Conservation (phyloP, 257 asterid species). For the Rehmannia glutinosa region DNA sequence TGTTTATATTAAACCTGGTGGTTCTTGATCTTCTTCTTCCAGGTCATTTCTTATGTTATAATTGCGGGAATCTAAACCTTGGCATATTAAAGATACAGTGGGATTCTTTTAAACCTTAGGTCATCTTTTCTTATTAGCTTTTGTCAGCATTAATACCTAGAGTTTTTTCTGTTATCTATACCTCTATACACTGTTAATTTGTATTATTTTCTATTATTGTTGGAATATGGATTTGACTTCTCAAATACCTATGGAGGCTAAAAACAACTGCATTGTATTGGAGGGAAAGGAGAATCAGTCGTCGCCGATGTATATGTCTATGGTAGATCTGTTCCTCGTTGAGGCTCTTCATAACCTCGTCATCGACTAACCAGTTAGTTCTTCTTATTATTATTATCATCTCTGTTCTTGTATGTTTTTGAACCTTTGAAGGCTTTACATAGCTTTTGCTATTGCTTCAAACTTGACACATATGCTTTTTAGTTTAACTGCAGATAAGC, state of each 20-base stretch:
- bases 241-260: constrained; percentile 16
- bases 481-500: neutral
- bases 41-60: too few species aligned
- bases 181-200: neutral
- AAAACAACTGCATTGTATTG: constrained; percentile 14
- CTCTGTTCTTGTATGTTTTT: too few species aligned
- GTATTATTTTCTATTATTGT: neutral
- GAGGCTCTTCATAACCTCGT: too few species aligned
- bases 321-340: constrained; percentile 76
- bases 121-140: too few species aligned
- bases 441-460: neutral
- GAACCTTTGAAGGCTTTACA: too few species aligned
- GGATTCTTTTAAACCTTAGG: too few species aligned
- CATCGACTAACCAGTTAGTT: constrained; percentile 78
- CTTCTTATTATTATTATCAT: neutral
- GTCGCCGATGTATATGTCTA: constrained; percentile 35
- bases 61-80: too few species aligned
- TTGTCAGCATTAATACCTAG: too few species aligned
- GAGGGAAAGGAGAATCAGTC: constrained; percentile 28
- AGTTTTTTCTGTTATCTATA: neutral
- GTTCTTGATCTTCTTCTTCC: too few species aligned
- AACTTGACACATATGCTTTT: neutral
- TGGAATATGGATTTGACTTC: constrained; percentile 31
- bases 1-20: too few species aligned
- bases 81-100: too few species aligned